phyloP scores from a whole-genome alignment of 1,284 basidiomycete genomes.

The Mrakiaceae sp. region DNA sequence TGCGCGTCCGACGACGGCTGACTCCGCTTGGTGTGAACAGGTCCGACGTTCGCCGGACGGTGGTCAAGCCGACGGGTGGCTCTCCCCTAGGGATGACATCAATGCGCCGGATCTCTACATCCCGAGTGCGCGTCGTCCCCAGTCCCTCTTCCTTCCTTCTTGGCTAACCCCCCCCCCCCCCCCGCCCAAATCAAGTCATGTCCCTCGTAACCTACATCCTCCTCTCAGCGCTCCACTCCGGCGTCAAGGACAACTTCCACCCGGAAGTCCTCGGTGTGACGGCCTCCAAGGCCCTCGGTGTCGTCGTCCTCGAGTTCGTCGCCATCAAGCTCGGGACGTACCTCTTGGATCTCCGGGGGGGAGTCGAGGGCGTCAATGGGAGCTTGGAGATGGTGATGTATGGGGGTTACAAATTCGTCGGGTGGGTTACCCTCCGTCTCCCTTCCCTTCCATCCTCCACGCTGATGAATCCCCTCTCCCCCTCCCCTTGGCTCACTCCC shows the following conservation, averaged over 20 bases:
- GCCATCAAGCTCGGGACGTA: conserved; percentile 87
- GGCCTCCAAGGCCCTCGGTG: conserved; percentile 67
- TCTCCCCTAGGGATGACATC: conserved; percentile 82
- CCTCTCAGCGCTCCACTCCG: conserved; percentile 70
- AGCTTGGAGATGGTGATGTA: conserved; percentile 51
- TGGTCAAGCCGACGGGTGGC: conserved; percentile 62
- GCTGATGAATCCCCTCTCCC: not conserved
- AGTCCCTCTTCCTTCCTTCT: not conserved
- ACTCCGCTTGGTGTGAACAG: not conserved
- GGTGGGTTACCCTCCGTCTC: conserved; percentile 40
- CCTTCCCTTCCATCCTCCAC: not conserved
- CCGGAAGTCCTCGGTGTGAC: conserved; percentile 82
- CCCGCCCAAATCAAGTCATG: conserved; percentile 53
- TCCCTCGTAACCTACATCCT: conserved; percentile 93
- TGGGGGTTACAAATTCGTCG: conserved; percentile 95
- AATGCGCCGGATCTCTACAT: conserved; percentile 97
- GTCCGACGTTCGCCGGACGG: conserved; percentile 27
- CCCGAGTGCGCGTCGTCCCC: conserved; percentile 51
- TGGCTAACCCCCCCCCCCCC: not conserved
- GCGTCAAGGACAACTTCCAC: conserved; percentile 71
- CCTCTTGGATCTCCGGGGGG: conserved; percentile 68
- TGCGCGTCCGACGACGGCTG: not conserved
- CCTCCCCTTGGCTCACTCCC: not conserved
- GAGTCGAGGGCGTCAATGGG: conserved; percentile 58
- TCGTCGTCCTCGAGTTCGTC: conserved; percentile 73